phyloP scores from a whole-genome alignment of 352 stramenopile species.

The Phytophthora tubulina region DNA sequence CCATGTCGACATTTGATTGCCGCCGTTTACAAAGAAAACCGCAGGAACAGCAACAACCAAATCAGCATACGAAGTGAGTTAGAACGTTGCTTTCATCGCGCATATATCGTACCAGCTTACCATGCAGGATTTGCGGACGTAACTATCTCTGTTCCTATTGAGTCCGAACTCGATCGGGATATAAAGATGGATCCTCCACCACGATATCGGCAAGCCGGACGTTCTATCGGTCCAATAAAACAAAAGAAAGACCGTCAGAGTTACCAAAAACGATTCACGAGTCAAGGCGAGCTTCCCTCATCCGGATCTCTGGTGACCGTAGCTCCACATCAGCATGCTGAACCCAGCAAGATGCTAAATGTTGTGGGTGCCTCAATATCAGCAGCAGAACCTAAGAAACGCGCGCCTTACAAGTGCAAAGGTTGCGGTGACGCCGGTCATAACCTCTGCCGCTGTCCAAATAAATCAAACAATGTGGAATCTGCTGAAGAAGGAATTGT shows the following conservation, averaged over 20 bases:
- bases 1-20: slow-evolving; percentile 1
- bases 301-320: neutral
- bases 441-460: neutral
- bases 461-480: neutral
- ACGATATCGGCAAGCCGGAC: neutral
- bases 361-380: neutral
- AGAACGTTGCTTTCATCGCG: neutral
- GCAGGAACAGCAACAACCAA: neutral
- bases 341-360: neutral
- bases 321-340: neutral
- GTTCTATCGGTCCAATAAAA: neutral
- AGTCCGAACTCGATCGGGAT: neutral
- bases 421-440: neutral
- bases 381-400: neutral
- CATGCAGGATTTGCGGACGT: neutral
- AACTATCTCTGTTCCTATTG: neutral
- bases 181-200: no score
- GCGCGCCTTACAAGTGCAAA: neutral
- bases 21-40: neutral
- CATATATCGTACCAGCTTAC: neutral
- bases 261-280: neutral
- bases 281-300: neutral
- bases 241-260: neutral
- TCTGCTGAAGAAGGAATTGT: neutral
- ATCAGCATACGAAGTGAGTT: neutral